These are phyloP conservation scores for Ophiognomonia clavigignenti-juglandacearum DNA, from an alignment of 2,329 filamentous ascomycete genomes.

Conservation along the genomic window DNA sequence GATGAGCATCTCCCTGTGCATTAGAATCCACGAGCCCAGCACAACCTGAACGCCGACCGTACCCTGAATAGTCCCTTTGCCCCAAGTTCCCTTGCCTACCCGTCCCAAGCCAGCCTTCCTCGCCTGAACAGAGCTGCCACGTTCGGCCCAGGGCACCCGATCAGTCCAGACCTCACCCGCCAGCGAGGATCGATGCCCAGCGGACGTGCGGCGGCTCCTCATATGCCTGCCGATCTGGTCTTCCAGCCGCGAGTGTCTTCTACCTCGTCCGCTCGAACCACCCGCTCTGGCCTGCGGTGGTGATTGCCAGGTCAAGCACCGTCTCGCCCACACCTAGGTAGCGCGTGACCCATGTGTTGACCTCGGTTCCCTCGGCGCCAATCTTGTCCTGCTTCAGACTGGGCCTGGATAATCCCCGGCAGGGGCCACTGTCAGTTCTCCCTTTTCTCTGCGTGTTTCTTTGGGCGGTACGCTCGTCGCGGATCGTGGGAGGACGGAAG, in stretches of 20 bases:
- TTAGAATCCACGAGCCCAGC: neutral
- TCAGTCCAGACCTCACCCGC: no score
- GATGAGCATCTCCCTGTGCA: neutral
- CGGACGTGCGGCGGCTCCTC: no score
- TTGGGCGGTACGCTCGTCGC: neutral
- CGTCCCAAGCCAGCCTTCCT: neutral
- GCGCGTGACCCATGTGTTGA: slow-evolving; percentile 85
- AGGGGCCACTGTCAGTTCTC: slow-evolving; percentile 44
- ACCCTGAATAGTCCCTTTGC: neutral
- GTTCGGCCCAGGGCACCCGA: no score
- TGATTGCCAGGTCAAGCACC: slow-evolving; percentile 96
- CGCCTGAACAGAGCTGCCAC: no score
- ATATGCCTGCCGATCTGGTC: no score
- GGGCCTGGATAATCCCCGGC: slow-evolving; percentile 45
- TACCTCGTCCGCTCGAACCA: slow-evolving; percentile 90
- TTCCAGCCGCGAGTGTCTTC: no score
- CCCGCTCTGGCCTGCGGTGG: slow-evolving; percentile 78
- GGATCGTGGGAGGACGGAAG: no score
- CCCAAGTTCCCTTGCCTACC: no score
- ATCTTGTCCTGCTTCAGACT: slow-evolving; percentile 87
- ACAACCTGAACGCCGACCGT: slow-evolving; percentile 4
- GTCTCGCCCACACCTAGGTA: slow-evolving; percentile 95
- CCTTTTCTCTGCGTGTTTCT: slow-evolving; percentile 6
- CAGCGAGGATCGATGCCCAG: no score
- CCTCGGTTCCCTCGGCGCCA: slow-evolving; percentile 71